phyloP scores from a whole-genome alignment of 345 rosid species.

The Hibiscus tridactylites region DNA sequence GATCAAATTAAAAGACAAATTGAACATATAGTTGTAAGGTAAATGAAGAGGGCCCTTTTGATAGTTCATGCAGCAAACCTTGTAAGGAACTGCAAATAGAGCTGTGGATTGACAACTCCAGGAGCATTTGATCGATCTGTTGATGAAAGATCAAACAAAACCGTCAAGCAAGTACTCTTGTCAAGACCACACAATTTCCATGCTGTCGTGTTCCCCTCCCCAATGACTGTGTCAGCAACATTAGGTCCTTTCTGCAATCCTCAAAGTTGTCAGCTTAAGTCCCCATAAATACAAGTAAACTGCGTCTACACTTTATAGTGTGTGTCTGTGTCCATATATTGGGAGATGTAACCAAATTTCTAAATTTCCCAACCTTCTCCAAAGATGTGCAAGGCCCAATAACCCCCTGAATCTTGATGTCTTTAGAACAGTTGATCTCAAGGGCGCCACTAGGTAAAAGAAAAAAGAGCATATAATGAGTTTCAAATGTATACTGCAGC shows the following conservation, averaged over 20 bases:
- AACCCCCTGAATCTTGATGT: conserved; percentile 83
- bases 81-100: conserved; percentile 85
- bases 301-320: conserved; percentile 14
- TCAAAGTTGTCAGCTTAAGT: conserved; percentile 13
- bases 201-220: conserved; percentile 83
- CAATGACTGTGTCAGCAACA: conserved; percentile 76
- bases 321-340: not conserved
- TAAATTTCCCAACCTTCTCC: conserved; percentile 61
- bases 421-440: conserved; percentile 89
- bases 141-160: conserved; percentile 89
- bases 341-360: conserved; percentile 1
- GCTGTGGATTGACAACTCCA: conserved; percentile 63
- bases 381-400: conserved; percentile 93
- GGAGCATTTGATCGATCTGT: conserved; percentile 64
- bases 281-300: conserved; percentile 9
- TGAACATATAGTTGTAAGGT: not conserved
- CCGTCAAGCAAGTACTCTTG: conserved; percentile 90
- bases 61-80: conserved; percentile 37
- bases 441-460: conserved; percentile 60
- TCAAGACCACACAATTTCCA: conserved; percentile 99
- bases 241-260: conserved; percentile 89
- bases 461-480: conserved; percentile 8
- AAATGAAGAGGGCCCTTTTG: not conserved
- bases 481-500: not conserved
- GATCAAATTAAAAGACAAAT: not conserved